Conservation (phyloP, 192 early-diverging fungal genomes). For the Podila minutissima region DNA sequence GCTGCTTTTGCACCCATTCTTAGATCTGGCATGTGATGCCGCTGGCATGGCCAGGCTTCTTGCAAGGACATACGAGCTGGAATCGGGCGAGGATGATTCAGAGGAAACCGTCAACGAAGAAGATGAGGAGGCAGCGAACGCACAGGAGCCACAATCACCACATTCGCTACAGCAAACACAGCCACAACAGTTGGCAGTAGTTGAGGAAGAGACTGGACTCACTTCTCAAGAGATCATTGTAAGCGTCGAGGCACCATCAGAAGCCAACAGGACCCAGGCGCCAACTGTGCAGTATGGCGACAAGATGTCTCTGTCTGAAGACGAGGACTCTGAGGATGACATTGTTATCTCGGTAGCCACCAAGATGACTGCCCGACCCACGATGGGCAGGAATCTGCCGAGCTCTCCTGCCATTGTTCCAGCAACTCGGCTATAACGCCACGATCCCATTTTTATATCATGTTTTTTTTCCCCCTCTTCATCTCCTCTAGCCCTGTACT, state of each 20-base stretch:
- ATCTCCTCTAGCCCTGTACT: no score
- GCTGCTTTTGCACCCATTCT: constrained; percentile 33
- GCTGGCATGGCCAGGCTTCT: constrained; percentile 24
- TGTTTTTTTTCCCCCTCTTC: no score
- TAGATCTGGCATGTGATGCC: constrained; percentile 30
- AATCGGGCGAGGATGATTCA: constrained; percentile 11
- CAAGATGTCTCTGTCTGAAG: background rate
- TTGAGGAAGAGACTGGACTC: background rate
- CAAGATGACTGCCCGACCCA: constrained; percentile 1
- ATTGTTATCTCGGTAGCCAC: background rate
- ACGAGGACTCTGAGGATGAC: background rate
- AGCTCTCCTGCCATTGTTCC: background rate
- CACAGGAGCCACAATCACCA: background rate
- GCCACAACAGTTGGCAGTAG: background rate
- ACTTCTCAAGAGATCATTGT: background rate
- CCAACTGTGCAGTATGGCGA: background rate
- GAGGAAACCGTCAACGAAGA: constrained; percentile 4
- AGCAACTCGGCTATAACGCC: background rate
- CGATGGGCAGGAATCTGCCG: background rate
- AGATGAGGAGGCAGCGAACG: constrained; percentile 11
- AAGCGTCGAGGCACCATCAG: background rate
- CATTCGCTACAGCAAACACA: background rate
- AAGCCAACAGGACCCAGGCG: background rate
- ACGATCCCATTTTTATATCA: no score
- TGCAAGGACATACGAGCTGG: constrained; percentile 30